Evolutionary conservation across 345 rosid genomes (phyloP).

Genomic region (Eucalyptus decipiens): DNA sequence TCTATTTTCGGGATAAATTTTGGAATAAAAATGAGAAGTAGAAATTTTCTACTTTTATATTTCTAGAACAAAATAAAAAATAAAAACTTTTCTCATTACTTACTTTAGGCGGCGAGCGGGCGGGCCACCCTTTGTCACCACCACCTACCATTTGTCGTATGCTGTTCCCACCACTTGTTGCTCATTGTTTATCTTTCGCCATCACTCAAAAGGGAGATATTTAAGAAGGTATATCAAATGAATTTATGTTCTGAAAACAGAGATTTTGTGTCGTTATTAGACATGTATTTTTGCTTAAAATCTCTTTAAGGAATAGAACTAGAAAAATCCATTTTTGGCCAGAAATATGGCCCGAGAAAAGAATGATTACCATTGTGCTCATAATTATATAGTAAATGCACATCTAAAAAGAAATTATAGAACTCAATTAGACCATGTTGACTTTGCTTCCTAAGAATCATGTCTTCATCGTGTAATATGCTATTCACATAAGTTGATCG

Average conservation of each 20-base stretch:
- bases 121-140: fast-evolving
- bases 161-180: too few relatives aligned
- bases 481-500: background rate
- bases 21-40: too few relatives aligned
- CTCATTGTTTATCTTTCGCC: fast-evolving
- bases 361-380: fast-evolving
- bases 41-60: too few relatives aligned
- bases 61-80: fast-evolving
- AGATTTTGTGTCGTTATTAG: too few relatives aligned
- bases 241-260: fast-evolving
- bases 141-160: too few relatives aligned
- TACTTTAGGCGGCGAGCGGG: fast-evolving
- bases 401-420: background rate
- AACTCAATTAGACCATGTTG: background rate
- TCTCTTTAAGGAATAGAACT: too few relatives aligned
- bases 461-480: background rate
- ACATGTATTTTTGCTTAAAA: too few relatives aligned
- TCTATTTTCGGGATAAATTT: too few relatives aligned
- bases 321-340: too few relatives aligned
- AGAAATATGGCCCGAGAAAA: fast-evolving
- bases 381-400: background rate
- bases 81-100: too few relatives aligned
- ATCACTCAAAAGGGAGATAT: too few relatives aligned
- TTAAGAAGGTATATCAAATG: too few relatives aligned
- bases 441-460: background rate